phyloP scores from a whole-genome alignment of 1,284 basidiomycete genomes.

The Pseudomicrostroma phylloplanum region DNA sequence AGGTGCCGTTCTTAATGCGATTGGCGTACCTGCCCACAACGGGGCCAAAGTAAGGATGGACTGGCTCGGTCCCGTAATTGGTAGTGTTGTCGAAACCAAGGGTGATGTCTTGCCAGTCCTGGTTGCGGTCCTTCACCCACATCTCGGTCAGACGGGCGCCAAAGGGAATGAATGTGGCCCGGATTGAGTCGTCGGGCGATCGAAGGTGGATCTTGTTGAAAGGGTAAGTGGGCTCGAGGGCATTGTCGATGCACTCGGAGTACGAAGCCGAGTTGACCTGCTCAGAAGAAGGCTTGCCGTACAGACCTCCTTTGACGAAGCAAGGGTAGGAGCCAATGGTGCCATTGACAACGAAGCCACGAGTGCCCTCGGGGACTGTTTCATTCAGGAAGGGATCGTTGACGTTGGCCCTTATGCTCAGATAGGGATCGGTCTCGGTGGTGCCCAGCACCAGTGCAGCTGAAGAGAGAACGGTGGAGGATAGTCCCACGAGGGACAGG shows the following conservation, averaged over 20 bases:
- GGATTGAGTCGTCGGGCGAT: constrained; percentile 37
- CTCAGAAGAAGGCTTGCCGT: neutral
- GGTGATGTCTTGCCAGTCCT: constrained; percentile 31
- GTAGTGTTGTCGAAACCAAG: constrained; percentile 47
- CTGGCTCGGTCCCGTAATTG: constrained; percentile 37
- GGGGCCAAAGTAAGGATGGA: constrained; percentile 44
- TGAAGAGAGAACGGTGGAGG: no score
- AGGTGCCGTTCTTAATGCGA: constrained; percentile 46
- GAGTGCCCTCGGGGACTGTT: constrained; percentile 11
- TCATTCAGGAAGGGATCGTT: no score
- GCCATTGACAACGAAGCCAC: constrained; percentile 40
- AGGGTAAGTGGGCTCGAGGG: constrained; percentile 31
- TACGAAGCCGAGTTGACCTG: constrained; percentile 19
- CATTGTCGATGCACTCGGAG: constrained; percentile 18
- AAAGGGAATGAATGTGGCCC: constrained; percentile 35
- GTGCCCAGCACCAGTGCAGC: no score
- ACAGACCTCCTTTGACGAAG: constrained; percentile 6
- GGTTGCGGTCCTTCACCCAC: constrained; percentile 39
- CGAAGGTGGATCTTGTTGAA: constrained; percentile 34
- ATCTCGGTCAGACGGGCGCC: constrained; percentile 40
- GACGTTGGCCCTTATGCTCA: no score
- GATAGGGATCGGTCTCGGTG: no score
- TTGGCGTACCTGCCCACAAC: constrained; percentile 42
- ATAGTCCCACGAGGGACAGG: no score
- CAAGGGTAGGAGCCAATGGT: constrained; percentile 29